Conservation (phyloP, 2,329 filamentous ascomycete genomes). For the Podosphaera aphanis region DNA sequence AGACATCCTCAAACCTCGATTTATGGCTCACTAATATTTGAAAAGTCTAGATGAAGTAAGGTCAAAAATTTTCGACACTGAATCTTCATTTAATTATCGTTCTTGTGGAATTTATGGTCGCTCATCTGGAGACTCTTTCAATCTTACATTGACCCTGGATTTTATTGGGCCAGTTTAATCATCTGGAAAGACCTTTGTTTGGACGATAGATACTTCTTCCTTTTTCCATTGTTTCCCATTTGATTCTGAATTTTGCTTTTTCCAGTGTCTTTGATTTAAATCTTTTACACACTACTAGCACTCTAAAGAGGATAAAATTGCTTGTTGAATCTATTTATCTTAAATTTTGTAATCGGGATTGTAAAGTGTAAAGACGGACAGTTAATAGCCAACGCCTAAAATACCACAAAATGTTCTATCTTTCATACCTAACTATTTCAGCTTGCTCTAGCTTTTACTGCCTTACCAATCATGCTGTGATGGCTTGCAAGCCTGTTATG, state of each 20-base stretch:
- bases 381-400: no score
- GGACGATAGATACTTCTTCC: not conserved
- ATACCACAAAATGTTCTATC: no score
- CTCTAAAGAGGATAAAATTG: not conserved
- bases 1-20: not conserved
- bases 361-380: no score
- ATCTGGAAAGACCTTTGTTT: not conserved
- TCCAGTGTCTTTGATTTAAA: not conserved
- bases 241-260: not conserved
- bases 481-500: no score
- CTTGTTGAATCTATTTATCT: not conserved
- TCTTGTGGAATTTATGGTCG: not conserved
- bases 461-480: no score
- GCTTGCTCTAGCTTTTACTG: no score
- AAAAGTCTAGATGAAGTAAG: not conserved
- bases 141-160: not conserved
- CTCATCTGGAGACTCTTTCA: not conserved
- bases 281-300: not conserved
- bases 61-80: not conserved
- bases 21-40: not conserved
- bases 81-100: not conserved
- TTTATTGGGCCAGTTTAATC: not conserved
- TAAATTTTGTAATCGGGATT: no score
- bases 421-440: no score
- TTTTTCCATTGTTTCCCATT: not conserved